These are phyloP conservation scores for Xylaria digitata DNA, from an alignment of 2,329 filamentous ascomycete genomes.

Conservation along the genomic window DNA sequence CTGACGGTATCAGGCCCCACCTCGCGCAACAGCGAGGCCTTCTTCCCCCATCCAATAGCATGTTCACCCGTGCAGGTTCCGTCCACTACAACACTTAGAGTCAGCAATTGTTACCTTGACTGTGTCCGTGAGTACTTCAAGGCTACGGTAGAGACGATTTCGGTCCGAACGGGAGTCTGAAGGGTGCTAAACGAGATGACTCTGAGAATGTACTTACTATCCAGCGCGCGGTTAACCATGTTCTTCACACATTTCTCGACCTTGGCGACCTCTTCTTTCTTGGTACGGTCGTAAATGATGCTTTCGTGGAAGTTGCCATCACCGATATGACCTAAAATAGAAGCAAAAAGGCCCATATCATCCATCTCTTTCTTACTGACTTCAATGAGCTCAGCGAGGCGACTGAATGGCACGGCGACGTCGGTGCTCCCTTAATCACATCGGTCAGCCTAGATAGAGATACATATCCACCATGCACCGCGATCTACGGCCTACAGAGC, in stretches of 20 bases:
- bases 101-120: no score
- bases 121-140: no score
- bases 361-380: slow-evolving; percentile 91
- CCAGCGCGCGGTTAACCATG: slow-evolving; percentile 89
- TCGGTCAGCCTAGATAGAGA: slow-evolving; percentile 7
- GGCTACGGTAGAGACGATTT: no score
- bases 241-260: slow-evolving; percentile 86
- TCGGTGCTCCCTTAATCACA: slow-evolving; percentile 76
- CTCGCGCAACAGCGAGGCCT: slow-evolving; percentile 80
- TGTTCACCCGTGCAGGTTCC: slow-evolving; percentile 93
- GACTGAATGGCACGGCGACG: slow-evolving; percentile 82
- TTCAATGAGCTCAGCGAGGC: slow-evolving; percentile 80
- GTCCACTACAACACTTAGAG: slow-evolving; percentile 66
- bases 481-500: background rate
- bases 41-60: slow-evolving; percentile 87
- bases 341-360: slow-evolving; percentile 85
- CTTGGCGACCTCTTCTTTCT: slow-evolving; percentile 76
- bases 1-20: slow-evolving; percentile 82
- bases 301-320: slow-evolving; percentile 96
- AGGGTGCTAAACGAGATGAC: no score
- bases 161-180: no score
- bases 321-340: slow-evolving; percentile 88
- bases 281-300: slow-evolving; percentile 83
- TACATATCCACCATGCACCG: background rate
- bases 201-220: slow-evolving; percentile 57